phyloP scores from a whole-genome alignment of 352 stramenopile genomes.

The Pythium oligandrum region DNA sequence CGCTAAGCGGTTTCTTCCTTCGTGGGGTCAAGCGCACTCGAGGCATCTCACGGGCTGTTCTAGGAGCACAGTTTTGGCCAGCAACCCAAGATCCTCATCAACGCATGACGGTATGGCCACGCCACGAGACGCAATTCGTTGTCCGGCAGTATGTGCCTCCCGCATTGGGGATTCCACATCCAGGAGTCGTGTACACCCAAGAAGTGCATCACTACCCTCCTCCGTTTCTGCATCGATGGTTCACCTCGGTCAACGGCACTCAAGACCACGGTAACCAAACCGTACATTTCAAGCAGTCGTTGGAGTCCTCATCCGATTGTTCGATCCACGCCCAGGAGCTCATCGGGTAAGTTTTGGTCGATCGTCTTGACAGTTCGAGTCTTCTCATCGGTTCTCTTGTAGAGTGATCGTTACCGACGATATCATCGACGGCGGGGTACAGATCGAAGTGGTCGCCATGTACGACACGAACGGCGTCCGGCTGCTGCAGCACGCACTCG shows the following conservation, averaged over 20 bases:
- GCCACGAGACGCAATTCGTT: neutral
- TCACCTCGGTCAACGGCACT: constrained; percentile 14
- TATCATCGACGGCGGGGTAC: neutral
- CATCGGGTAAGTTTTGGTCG: constrained; percentile 8
- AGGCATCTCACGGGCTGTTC: neutral
- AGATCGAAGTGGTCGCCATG: constrained; percentile 10
- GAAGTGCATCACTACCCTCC: constrained; percentile 13
- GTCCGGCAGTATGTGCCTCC: neutral
- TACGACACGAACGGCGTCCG: constrained; percentile 13
- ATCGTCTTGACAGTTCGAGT: neutral
- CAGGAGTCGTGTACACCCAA: constrained; percentile 8
- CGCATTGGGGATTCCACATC: constrained; percentile 1
- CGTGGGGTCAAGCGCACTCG: constrained; percentile 6
- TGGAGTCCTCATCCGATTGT: neutral
- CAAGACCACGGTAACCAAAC: constrained; percentile 1
- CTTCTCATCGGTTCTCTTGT: neutral
- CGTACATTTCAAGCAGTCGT: constrained; percentile 18
- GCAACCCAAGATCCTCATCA: constrained; percentile 8
- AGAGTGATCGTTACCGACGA: constrained; percentile 12
- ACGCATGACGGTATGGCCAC: constrained; percentile 3
- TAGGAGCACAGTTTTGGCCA: constrained; percentile 9
- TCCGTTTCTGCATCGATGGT: constrained; percentile 13
- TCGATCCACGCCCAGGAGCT: constrained; percentile 4
- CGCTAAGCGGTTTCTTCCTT: constrained; percentile 5
- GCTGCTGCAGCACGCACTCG: constrained; percentile 6